Evolutionary conservation across 768 basidiomycete species (phyloP).

Genomic region (Phaeotremella skinneri): DNA sequence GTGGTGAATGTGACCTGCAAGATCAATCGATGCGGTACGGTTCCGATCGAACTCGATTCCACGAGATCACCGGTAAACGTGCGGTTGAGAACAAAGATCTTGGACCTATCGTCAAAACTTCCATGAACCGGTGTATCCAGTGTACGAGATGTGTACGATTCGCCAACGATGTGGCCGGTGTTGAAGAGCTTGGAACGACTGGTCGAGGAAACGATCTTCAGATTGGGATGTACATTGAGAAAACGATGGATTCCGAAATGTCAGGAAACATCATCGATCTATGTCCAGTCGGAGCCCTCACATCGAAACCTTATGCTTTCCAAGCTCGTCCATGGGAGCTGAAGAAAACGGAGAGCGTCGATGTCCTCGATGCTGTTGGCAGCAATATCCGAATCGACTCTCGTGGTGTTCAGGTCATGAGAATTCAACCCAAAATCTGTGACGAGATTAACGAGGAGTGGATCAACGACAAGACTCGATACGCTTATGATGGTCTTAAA

Average conservation of each 20-base stretch:
- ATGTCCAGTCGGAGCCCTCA: constrained; percentile 96
- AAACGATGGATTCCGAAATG: constrained; percentile 94
- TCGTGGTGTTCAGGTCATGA: constrained; percentile 93
- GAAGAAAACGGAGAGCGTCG: constrained; percentile 94
- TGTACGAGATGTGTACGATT: constrained; percentile 99
- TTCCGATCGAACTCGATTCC: constrained; percentile 94
- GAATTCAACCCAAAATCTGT: constrained; percentile 91
- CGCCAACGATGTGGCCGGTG: constrained; percentile 97
- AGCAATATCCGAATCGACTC: constrained; percentile 96
- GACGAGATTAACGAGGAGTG: constrained; percentile 99
- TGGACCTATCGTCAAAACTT: constrained; percentile 95
- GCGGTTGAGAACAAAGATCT: constrained; percentile 98
- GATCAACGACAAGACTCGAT: constrained; percentile 98
- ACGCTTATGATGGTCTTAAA: constrained; percentile 89
- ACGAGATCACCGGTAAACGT: constrained; percentile 96
- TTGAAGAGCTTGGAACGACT: constrained; percentile 93
- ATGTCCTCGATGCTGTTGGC: constrained; percentile 91
- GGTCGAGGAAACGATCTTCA: constrained; percentile 98
- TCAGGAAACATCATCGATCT: constrained; percentile 96
- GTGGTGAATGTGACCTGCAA: constrained; percentile 97
- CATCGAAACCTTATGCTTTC: constrained; percentile 98
- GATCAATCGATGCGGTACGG: constrained; percentile 99
- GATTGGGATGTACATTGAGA: constrained; percentile 97
- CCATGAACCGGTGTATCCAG: constrained; percentile 98
- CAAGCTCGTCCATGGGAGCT: constrained; percentile 97